These are phyloP conservation scores for Solanum habrochaites DNA, from an alignment of 257 asterid species.

Conservation along the genomic window DNA sequence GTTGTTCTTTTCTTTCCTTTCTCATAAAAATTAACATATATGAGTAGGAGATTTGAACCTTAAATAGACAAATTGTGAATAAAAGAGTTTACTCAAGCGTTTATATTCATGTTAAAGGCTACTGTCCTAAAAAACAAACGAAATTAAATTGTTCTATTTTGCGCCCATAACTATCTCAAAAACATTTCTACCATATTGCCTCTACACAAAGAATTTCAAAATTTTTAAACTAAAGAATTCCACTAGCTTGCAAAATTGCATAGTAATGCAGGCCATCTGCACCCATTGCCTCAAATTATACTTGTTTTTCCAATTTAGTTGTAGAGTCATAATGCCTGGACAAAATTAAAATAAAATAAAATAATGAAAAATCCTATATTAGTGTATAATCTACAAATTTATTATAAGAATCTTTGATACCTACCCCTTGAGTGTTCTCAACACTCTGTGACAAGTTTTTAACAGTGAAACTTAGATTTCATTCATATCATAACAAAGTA, in stretches of 20 bases:
- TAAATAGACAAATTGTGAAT: not conserved
- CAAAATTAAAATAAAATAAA: not conserved
- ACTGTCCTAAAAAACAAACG: too few relatives aligned
- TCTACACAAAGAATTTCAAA: not conserved
- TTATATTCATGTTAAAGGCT: too few relatives aligned
- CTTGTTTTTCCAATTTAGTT: not conserved
- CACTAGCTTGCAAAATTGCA: not conserved
- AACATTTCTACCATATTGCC: not conserved
- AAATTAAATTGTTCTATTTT: too few relatives aligned
- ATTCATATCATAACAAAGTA: not conserved
- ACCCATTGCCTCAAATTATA: not conserved
- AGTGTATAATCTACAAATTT: not conserved
- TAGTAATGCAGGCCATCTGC: not conserved
- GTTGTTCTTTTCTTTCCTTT: not conserved
- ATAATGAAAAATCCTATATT: not conserved
- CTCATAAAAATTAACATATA: not conserved
- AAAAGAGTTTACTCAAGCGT: constrained; percentile 12
- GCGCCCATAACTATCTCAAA: not conserved
- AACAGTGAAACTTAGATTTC: not conserved
- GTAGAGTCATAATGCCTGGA: not conserved
- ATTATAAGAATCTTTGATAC: not conserved
- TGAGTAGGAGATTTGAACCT: too few relatives aligned
- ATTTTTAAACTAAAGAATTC: not conserved
- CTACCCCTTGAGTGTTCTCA: not conserved
- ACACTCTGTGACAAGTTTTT: not conserved